Evolutionary conservation across 2,329 filamentous ascomycete genomes (phyloP).

Genomic region (Plectosphaerella cucumerina): DNA sequence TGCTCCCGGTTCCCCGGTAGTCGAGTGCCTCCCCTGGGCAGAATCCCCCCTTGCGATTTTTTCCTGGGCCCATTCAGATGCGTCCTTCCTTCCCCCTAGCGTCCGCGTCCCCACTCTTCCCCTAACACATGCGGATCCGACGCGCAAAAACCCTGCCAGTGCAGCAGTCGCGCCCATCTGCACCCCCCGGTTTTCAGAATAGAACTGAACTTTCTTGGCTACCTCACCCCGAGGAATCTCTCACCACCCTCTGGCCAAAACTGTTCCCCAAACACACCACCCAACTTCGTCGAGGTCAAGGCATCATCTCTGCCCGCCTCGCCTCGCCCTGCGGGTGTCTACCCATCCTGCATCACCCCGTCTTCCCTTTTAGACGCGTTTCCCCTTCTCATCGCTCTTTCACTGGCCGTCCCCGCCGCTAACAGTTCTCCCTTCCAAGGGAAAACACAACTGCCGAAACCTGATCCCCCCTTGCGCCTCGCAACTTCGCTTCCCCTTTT

Average conservation of each 20-base stretch:
- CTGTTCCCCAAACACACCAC: background rate
- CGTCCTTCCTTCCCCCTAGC: background rate
- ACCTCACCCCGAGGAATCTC: background rate
- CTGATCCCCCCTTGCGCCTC: no score
- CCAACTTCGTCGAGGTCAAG: background rate
- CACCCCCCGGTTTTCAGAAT: background rate
- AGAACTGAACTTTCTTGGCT: background rate
- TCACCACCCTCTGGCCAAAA: background rate
- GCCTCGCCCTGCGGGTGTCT: background rate
- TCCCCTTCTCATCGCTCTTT: background rate
- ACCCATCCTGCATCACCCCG: background rate
- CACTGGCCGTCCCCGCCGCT: background rate
- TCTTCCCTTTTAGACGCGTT: background rate
- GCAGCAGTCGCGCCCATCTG: background rate
- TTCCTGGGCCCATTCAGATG: background rate
- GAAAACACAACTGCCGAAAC: background rate
- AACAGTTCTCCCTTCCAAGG: background rate
- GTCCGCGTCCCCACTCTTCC: background rate
- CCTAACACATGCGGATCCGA: background rate
- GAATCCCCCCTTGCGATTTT: background rate
- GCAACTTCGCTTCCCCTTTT: background rate
- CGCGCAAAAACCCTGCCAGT: background rate
- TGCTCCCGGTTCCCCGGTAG: background rate
- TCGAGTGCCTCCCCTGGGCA: background rate
- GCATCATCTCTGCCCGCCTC: background rate